Evolutionary conservation across 768 basidiomycete genomes (phyloP), one percentile per base, ranked within the genome.

Genomic region (Rhodotorula kratochvilovae): DNA sequence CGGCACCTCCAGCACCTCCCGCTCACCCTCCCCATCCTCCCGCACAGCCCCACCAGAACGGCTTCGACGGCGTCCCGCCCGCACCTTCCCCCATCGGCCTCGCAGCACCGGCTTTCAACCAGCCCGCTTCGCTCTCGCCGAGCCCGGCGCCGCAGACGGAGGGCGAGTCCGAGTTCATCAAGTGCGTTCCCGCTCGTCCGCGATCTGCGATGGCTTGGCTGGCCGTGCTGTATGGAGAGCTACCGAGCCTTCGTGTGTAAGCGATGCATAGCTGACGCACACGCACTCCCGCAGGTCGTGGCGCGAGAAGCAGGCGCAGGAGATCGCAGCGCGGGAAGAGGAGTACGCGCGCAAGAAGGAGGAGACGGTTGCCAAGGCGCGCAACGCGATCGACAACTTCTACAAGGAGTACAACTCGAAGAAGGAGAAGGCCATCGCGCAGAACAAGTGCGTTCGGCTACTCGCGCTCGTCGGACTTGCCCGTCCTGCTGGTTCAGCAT

Each of bases 361-460:
- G 76, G 91, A 92, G 74, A 90, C 88, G 43, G 87, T 93, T 75
- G 83, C 85, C 57, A 90, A 87, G 79, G 94, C 94, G 29, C 91
- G 93, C 78, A 85, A 86, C 73, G 84, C 89, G 53, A 92, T 95
- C 72, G 92, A 94, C 81, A 87, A 89, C 74, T 94, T 93, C 80
- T 94, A 94, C 78, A 89, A 90, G 78, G 86, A 89, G 61, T 92
- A 98, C 79, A 86, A 90, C 46, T 84, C 84, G 69, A 90, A 91
- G 84, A 95, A 94, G 82, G 91, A 93, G 82, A 86, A 86, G 79
- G 87, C 87, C 75, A 96, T 99, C 76, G 84, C 89, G 57, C 89
- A 94, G 80, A 99, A 98, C 86, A 98, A 99, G 95, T 96, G 71
- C 76, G 87, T 84, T 23, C 17, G 11, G 55, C 27, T n/a, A 35